Percentiles rank a stretch among this genome's conserved stretches.
Conservation (phyloP, 176 grass and related monocot genomes). For the Musa beccarii region DNA sequence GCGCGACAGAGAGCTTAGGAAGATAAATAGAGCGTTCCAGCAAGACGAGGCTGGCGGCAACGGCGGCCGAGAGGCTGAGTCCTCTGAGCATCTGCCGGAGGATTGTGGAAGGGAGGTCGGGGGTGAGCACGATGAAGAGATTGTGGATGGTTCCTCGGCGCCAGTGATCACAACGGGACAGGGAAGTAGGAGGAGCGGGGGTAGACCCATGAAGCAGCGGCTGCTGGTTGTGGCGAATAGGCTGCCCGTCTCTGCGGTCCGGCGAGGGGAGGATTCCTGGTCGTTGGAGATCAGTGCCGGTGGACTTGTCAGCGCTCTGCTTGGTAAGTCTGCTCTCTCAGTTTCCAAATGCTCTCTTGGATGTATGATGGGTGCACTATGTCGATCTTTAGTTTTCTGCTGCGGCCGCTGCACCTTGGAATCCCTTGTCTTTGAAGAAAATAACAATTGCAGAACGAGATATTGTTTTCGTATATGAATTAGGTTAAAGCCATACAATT, state of each 20-base stretch:
- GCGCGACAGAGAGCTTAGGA: constrained; percentile 31
- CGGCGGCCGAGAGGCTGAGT: background rate
- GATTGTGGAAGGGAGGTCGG: background rate
- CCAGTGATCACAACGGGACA: background rate
- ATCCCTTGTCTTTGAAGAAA: background rate
- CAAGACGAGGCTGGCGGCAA: background rate
- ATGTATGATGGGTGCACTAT: background rate
- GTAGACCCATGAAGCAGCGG: constrained; percentile 77
- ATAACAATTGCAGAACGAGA: background rate
- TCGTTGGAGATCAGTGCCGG: constrained; percentile 96
- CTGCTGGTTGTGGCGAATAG: constrained; percentile 94
- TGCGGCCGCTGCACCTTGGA: background rate
- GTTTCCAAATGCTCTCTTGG: constrained; percentile 1
- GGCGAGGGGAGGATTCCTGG: constrained; percentile 83
- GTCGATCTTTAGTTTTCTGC: background rate
- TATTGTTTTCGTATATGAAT: no score
- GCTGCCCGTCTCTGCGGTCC: constrained; percentile 81
- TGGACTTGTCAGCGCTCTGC: constrained; percentile 84
- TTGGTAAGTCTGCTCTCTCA: constrained; percentile 46
- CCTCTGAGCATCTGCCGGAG: background rate
- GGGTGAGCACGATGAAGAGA: constrained; percentile 1
- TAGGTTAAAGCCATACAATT: background rate
- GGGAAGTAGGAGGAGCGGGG: constrained; percentile 20
- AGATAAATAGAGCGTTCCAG: constrained; percentile 4
- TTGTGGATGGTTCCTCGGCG: background rate